These are phyloP conservation scores for Diaporthe vexans DNA, from an alignment of 2,329 filamentous ascomycete species.

Conservation along the genomic window DNA sequence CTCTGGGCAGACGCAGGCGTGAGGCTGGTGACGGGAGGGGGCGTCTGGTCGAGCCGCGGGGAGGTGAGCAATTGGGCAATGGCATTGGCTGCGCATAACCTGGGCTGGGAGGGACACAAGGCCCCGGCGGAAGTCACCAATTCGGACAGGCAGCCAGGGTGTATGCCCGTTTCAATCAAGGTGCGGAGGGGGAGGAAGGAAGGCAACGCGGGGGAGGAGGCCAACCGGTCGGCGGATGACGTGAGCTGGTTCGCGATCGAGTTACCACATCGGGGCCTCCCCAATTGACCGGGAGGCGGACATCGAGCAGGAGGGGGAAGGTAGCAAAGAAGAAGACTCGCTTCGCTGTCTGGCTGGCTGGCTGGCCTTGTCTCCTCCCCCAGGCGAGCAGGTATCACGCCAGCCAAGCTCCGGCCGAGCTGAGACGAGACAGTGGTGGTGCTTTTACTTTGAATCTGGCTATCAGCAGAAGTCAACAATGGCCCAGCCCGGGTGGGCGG, in stretches of 20 bases:
- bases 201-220: conserved; percentile 25
- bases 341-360: neutral
- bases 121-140: neutral
- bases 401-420: conserved; percentile 23
- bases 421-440: conserved; percentile 28
- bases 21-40: conserved; percentile 17
- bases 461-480: neutral
- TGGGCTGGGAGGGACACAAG: neutral
- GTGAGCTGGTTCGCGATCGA: conserved; percentile 22
- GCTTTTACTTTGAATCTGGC: neutral
- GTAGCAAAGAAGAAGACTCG: too few relatives aligned
- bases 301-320: neutral
- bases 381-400: neutral
- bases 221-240: conserved; percentile 27
- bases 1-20: conserved; percentile 17
- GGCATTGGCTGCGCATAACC: conserved; percentile 9
- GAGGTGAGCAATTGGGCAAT: neutral
- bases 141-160: neutral
- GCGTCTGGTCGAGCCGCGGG: neutral
- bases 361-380: too few relatives aligned
- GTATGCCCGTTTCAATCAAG: conserved; percentile 13
- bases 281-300: neutral
- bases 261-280: neutral
- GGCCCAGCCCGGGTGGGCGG: neutral
- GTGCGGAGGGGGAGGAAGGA: conserved; percentile 11